These are phyloP conservation scores for Logfia minima DNA, from an alignment of 129 eudicot genomes.

Conservation along the genomic window DNA sequence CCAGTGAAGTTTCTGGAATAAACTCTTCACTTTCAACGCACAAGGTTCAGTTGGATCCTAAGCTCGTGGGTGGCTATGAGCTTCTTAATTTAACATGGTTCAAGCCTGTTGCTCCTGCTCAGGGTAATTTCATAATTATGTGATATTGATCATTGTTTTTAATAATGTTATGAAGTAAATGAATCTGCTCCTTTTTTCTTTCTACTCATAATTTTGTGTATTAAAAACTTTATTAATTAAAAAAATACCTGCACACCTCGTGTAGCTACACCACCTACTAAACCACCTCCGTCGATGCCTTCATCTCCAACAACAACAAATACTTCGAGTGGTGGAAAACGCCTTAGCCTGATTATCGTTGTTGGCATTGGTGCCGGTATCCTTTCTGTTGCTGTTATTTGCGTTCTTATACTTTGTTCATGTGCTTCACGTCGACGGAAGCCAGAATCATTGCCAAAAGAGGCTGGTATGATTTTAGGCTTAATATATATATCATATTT, in stretches of 20 bases:
- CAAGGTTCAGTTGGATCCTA: slow-evolving; percentile 71
- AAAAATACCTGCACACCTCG: slow-evolving; percentile 54
- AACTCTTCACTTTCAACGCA: slow-evolving; percentile 73
- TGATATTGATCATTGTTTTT: slow-evolving; percentile 5
- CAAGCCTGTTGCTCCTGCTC: slow-evolving; percentile 60
- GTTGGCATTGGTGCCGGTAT: slow-evolving; percentile 69
- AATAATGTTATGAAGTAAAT: not conserved
- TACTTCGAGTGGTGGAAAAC: slow-evolving; percentile 54
- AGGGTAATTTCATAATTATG: slow-evolving; percentile 47
- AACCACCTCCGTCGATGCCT: slow-evolving; percentile 49
- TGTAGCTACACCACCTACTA: slow-evolving; percentile 50
- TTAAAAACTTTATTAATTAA: slow-evolving; percentile 10
- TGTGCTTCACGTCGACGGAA: slow-evolving; percentile 56
- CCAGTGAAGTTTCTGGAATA: slow-evolving; percentile 61
- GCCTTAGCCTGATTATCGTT: slow-evolving; percentile 55
- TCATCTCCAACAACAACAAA: slow-evolving; percentile 48
- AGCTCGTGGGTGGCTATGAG: slow-evolving; percentile 72
- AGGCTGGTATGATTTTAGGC: slow-evolving; percentile 54
- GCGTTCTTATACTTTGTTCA: slow-evolving; percentile 57
- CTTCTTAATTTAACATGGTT: slow-evolving; percentile 91
- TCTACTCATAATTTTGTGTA: slow-evolving; percentile 1
- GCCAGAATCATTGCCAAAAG: slow-evolving; percentile 45
- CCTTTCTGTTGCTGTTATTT: slow-evolving; percentile 52
- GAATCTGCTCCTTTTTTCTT: not conserved
- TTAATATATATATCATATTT: not conserved